These are phyloP conservation scores for Cladosporium halotolerans DNA, from an alignment of 2,329 filamentous ascomycete species.

Conservation along the genomic window DNA sequence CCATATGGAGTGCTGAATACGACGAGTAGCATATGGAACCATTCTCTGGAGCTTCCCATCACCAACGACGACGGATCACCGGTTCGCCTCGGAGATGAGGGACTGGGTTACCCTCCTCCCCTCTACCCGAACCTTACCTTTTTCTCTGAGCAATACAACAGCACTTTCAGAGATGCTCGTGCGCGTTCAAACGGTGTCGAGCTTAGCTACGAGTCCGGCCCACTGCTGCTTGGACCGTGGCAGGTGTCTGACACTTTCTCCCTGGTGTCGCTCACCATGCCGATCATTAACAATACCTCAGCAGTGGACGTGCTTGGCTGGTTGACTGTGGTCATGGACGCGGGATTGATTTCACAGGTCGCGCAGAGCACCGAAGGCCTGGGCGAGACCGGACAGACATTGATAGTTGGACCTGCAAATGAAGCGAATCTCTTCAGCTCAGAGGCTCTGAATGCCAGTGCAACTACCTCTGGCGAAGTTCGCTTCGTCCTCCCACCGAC, in stretches of 20 bases:
- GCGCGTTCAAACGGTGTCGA: slow-evolving; percentile 37
- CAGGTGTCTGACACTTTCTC: slow-evolving; percentile 66
- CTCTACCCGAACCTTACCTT: slow-evolving; percentile 79
- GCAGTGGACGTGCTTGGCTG: slow-evolving; percentile 66
- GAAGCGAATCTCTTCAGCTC: slow-evolving; percentile 51
- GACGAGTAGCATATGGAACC: slow-evolving; percentile 47
- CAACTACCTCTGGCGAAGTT: slow-evolving; percentile 13
- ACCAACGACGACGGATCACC: slow-evolving; percentile 49
- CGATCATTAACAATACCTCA: slow-evolving; percentile 63
- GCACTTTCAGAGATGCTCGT: slow-evolving; percentile 29
- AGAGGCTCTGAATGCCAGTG: slow-evolving; percentile 1
- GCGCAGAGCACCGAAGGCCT: slow-evolving; percentile 62
- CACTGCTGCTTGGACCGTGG: slow-evolving; percentile 71
- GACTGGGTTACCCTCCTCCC: slow-evolving; percentile 62
- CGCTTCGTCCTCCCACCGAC: slow-evolving; percentile 26
- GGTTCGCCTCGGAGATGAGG: slow-evolving; percentile 55
- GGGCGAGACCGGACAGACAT: slow-evolving; percentile 60
- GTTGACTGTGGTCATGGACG: slow-evolving; percentile 72
- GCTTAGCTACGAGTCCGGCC: slow-evolving; percentile 31
- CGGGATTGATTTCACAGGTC: slow-evolving; percentile 56
- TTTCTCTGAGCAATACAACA: slow-evolving; percentile 29
- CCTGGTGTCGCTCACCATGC: slow-evolving; percentile 73
- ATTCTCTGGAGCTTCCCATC: slow-evolving; percentile 57
- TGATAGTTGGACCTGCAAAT: slow-evolving; percentile 63
- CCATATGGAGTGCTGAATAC: slow-evolving; percentile 56